phyloP scores from a whole-genome alignment of 179 eudicot genomes.

The Patellifolia procumbens region DNA sequence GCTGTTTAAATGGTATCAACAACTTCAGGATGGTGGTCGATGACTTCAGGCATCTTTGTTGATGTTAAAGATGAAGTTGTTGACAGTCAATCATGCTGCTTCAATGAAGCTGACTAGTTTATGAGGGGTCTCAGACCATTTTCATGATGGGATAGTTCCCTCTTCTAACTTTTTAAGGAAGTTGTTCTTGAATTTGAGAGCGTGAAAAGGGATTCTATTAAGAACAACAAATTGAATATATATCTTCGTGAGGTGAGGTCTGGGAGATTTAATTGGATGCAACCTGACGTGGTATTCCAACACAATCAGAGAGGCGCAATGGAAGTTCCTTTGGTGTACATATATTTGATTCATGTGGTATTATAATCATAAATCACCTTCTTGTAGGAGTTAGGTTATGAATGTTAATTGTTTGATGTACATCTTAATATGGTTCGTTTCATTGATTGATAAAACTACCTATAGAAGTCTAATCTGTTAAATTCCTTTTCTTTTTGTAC shows the following conservation, averaged over 20 bases:
- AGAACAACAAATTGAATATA: background rate
- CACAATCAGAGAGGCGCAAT: background rate
- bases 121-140: constrained; percentile 4
- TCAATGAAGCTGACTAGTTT: constrained; percentile 27
- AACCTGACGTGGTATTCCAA: background rate
- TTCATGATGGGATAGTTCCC: background rate
- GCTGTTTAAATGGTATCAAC: background rate
- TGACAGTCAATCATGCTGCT: constrained; percentile 25
- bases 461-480: background rate
- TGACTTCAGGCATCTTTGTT: constrained; percentile 1
- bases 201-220: background rate
- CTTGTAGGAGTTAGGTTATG: background rate
- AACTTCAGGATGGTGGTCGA: background rate
- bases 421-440: background rate
- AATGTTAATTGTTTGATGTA: background rate
- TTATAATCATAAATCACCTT: background rate
- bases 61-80: constrained; percentile 16
- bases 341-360: background rate
- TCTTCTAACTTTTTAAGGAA: background rate
- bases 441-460: background rate
- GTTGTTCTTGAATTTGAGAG: no score
- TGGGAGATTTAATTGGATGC: background rate
- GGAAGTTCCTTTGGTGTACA: background rate
- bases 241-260: background rate
- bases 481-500: background rate